phyloP scores from a whole-genome alignment of 2,329 filamentous ascomycete genomes.

The Ophiocordyceps camponoti-saundersi region DNA sequence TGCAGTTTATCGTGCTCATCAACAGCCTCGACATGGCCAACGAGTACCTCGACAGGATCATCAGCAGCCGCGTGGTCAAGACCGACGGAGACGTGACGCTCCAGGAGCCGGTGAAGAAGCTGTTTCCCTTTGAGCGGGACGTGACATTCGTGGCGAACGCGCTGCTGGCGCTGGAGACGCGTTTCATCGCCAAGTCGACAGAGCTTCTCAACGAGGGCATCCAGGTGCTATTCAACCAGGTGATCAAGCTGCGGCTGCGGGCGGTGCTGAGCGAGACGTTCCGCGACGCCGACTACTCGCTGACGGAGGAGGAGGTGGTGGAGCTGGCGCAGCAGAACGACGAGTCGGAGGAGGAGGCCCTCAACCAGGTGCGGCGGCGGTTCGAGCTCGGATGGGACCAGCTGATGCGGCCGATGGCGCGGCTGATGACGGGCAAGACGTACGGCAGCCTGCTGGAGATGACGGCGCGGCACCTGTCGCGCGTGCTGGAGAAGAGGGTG shows the following conservation, averaged over 20 bases:
- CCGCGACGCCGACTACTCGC: constrained; percentile 74
- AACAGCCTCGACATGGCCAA: constrained; percentile 90
- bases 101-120: constrained; percentile 33
- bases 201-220: constrained; percentile 76
- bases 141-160: constrained; percentile 49
- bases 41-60: constrained; percentile 80
- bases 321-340: constrained; percentile 37
- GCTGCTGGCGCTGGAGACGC: constrained; percentile 50
- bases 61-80: constrained; percentile 45
- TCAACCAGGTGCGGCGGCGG: constrained; percentile 57
- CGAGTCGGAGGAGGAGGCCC: constrained; percentile 32
- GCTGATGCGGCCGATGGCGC: constrained; percentile 68
- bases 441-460: constrained; percentile 61
- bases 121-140: constrained; percentile 72
- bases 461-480: constrained; percentile 58
- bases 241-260: constrained; percentile 70
- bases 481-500: constrained; percentile 73
- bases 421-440: constrained; percentile 63
- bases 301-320: constrained; percentile 43
- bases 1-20: constrained; percentile 80
- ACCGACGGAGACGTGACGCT: constrained; percentile 19
- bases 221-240: constrained; percentile 71
- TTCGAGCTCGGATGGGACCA: constrained; percentile 79
- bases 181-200: constrained; percentile 60
- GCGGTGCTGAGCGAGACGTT: constrained; percentile 79